These are phyloP conservation scores for Populus simonii DNA, from an alignment of 345 rosid species.

Conservation along the genomic window DNA sequence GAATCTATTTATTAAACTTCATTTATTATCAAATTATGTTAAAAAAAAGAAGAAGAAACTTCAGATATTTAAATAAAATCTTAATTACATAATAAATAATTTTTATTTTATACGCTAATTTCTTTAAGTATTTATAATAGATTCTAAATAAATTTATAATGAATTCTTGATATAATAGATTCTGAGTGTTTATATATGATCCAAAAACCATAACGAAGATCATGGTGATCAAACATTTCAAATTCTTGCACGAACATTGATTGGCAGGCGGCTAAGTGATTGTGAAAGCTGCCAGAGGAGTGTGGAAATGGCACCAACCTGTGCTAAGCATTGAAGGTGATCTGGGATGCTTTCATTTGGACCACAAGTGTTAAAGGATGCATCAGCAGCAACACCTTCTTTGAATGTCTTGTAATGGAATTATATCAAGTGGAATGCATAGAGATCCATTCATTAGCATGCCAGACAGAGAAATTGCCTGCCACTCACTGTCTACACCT, in stretches of 20 bases:
- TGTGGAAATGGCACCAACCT: background rate
- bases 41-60: too few relatives aligned
- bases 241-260: background rate
- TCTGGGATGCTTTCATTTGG: slow-evolving; percentile 6
- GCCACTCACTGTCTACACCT: slow-evolving; percentile 6
- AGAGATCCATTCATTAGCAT: background rate
- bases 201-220: background rate
- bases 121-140: too few relatives aligned
- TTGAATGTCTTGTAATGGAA: slow-evolving; percentile 2
- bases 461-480: slow-evolving; percentile 7
- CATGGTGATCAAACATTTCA: background rate
- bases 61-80: too few relatives aligned
- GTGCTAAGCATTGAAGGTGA: background rate
- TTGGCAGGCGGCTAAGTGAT: background rate
- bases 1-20: too few relatives aligned
- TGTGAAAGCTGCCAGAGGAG: slow-evolving; percentile 2
- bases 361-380: slow-evolving; percentile 17
- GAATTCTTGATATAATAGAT: too few relatives aligned
- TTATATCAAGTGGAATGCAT: background rate
- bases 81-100: too few relatives aligned
- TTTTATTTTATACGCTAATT: too few relatives aligned
- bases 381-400: slow-evolving; percentile 10
- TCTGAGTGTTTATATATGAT: background rate
- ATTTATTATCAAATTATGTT: too few relatives aligned
- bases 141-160: too few relatives aligned